phyloP scores from a whole-genome alignment of 2,329 filamentous ascomycete genomes.

The Arachnomyces sp. region DNA sequence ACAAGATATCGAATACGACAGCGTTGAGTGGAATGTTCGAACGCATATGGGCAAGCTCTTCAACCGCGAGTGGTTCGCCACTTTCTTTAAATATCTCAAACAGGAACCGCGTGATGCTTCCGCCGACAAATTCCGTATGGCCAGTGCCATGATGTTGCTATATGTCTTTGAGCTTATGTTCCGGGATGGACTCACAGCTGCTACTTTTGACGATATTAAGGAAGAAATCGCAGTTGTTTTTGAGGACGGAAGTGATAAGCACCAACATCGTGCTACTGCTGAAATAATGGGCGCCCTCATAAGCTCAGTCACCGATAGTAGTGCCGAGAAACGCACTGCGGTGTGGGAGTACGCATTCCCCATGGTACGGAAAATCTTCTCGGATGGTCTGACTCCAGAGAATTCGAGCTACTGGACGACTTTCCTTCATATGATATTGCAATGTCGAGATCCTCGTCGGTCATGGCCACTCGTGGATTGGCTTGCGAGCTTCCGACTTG shows the following conservation, averaged over 20 bases:
- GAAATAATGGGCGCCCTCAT: conserved; percentile 87
- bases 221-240: conserved; percentile 70
- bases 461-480: conserved; percentile 78
- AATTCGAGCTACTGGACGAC: conserved; percentile 93
- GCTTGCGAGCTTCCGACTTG: conserved; percentile 76
- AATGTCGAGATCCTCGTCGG: conserved; percentile 81
- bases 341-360: conserved; percentile 90
- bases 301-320: conserved; percentile 70
- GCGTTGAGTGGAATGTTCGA: conserved; percentile 65
- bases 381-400: conserved; percentile 88
- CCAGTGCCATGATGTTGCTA: conserved; percentile 76
- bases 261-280: conserved; percentile 90
- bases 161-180: conserved; percentile 88
- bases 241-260: conserved; percentile 90
- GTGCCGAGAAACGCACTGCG: conserved; percentile 61
- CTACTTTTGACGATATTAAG: conserved; percentile 81
- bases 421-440: conserved; percentile 81
- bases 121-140: conserved; percentile 82
- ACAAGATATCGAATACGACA: conserved; percentile 66
- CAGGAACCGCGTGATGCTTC: conserved; percentile 82
- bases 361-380: conserved; percentile 75
- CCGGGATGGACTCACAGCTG: conserved; percentile 61
- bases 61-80: conserved; percentile 75
- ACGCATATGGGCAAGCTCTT: conserved; percentile 73
- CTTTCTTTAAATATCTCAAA: conserved; percentile 88